These are phyloP conservation scores for Metarhizium album DNA, from an alignment of 2,329 filamentous ascomycete genomes.

Conservation along the genomic window DNA sequence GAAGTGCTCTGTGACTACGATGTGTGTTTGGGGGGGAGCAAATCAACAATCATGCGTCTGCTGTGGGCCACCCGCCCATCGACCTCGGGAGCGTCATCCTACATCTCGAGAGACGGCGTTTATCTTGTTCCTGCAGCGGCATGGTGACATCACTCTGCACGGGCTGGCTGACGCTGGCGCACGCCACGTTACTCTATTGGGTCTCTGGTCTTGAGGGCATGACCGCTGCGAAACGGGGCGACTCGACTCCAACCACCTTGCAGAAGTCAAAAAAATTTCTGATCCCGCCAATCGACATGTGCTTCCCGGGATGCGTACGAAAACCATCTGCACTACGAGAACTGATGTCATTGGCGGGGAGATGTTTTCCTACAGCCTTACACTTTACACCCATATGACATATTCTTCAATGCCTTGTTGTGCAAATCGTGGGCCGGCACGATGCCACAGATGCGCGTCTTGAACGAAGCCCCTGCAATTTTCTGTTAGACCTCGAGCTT, in stretches of 20 bases:
- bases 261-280: too few species aligned
- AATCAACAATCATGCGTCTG: too few species aligned
- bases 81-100: too few species aligned
- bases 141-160: conserved; percentile 1
- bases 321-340: background rate
- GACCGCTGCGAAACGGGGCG: background rate
- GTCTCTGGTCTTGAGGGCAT: background rate
- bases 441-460: background rate
- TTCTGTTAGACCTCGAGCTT: conserved; percentile 3
- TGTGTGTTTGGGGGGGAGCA: too few species aligned
- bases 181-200: background rate
- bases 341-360: background rate
- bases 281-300: too few species aligned
- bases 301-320: too few species aligned
- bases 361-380: background rate
- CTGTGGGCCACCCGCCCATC: too few species aligned
- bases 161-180: background rate
- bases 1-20: too few species aligned
- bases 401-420: background rate
- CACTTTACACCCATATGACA: too few species aligned
- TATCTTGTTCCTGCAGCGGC: conserved; percentile 4
- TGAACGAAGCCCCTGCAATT: background rate
- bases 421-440: background rate
- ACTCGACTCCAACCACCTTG: too few species aligned
- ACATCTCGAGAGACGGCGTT: too few species aligned